A percentile compares a stretch with the other conserved stretches of the same genome.
Evolutionary conservation across 352 stramenopile species (phyloP).

Genomic region (Phytophthora tentaculata): DNA sequence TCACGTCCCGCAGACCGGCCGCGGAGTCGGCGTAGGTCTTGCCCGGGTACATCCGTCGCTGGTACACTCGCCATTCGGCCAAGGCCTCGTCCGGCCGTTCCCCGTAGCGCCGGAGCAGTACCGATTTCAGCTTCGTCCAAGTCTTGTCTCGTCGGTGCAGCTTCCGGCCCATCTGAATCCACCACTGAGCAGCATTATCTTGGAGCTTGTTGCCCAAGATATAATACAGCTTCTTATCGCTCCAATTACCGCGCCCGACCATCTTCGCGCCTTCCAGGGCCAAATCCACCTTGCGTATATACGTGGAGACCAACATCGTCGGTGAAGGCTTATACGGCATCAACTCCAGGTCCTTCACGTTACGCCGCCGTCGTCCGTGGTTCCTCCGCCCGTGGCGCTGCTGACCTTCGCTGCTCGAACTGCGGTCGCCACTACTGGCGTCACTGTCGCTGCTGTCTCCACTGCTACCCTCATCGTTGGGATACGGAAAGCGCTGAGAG

Average conservation of each 20-base stretch:
- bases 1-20: background rate
- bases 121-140: conserved; percentile 11
- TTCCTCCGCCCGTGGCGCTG: no score
- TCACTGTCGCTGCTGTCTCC: no score
- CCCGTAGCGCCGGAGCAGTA: background rate
- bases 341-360: conserved; percentile 5
- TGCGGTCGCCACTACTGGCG: no score
- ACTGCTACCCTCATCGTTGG: no score
- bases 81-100: background rate
- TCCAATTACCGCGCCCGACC: conserved; percentile 5
- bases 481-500: no score
- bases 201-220: conserved; percentile 10
- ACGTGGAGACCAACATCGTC: background rate
- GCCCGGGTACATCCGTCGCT: background rate
- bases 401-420: no score
- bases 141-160: background rate
- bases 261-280: background rate
- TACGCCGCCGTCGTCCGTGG: no score
- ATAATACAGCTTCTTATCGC: background rate
- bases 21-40: conserved; percentile 2
- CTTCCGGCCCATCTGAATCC: background rate
- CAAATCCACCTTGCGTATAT: background rate
- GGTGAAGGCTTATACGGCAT: background rate
- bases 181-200: background rate
- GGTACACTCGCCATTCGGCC: conserved; percentile 4